Base-by-base conservation (phyloP, 1,284 basidiomycete species). In the Ceratobasidium sp. region DNA sequence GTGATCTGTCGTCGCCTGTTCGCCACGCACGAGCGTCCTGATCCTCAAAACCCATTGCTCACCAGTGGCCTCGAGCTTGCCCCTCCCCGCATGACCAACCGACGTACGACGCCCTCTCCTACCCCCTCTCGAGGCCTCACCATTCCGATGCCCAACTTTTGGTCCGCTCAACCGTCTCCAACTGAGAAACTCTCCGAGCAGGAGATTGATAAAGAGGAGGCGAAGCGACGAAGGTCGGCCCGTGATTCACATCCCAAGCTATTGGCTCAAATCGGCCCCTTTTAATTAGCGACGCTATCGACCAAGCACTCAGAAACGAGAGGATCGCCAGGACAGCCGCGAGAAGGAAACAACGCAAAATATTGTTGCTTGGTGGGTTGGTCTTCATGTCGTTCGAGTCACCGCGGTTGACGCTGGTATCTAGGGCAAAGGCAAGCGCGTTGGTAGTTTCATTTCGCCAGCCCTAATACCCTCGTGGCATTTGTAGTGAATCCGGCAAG, bases 401-500 rank as follows among this genome's bases (percentile, higher is more conserved):
- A 56, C 19, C 19, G 37, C 15, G 7, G 32, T 29, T 64, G 40
- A 46, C 69, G 2, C 56, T 1, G 43, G n/a, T 19, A 37, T 61
- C 11, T 5, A 71, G 69, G 69, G 17, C 69, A 71, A 61, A 71
- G 69, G 69, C 40, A 46, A 22, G 51, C 32, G 22, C 1, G 15
- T 22, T 22, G 17, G n/a, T 19, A 25, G 66, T 22, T 49, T 57
- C 9, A 7, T 59, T 61, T 49, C 34, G 40, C n/a, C n/a, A 34
- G 32, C 25, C 13, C 69, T 71, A 46, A 61, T 22, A 1, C n/a
- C 17, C 9, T 17, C 17, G 19, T 19, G 17, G 13, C 25, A 17
- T 17, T 5, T 1, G 15, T 19, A 71, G 65, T 51, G 74, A 68
- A 46, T 67, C 67, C 22, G 78, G 78, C 17, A 79, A 79, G 64